Percentiles rank a stretch among this genome's conserved stretches.
Evolutionary conservation across 176 grass and related monocot species (phyloP).

Genomic region (bread wheat (Triticum aestivum)): DNA sequence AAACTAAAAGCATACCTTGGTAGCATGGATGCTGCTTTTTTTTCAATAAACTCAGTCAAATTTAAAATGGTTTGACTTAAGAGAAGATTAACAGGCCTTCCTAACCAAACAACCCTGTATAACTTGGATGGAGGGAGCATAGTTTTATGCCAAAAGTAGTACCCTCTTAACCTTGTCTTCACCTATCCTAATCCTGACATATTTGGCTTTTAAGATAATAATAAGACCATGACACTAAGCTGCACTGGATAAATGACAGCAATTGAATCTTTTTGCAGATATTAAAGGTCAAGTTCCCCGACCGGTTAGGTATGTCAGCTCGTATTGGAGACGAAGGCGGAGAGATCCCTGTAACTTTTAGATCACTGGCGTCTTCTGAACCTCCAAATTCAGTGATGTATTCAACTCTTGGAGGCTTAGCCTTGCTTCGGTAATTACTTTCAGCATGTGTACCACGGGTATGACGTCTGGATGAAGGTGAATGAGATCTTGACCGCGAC

Average conservation of each 20-base stretch:
- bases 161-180: slow-evolving; percentile 32
- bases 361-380: slow-evolving; percentile 47
- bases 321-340: slow-evolving; percentile 93
- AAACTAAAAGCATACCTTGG: background rate
- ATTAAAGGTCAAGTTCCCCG: slow-evolving; percentile 89
- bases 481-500: slow-evolving; percentile 74
- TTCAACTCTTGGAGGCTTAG: slow-evolving; percentile 78
- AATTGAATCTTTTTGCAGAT: slow-evolving; percentile 82
- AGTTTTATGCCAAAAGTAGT: slow-evolving; percentile 34
- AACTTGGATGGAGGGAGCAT: background rate
- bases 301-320: slow-evolving; percentile 77
- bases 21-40: background rate
- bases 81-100: background rate
- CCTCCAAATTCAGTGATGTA: slow-evolving; percentile 99
- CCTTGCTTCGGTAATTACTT: slow-evolving; percentile 76
- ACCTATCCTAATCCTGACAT: slow-evolving; percentile 39
- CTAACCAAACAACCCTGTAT: background rate
- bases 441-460: slow-evolving; percentile 49
- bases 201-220: slow-evolving; percentile 41
- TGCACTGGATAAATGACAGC: slow-evolving; percentile 50
- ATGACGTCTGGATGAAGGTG: slow-evolving; percentile 74
- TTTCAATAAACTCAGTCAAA: background rate
- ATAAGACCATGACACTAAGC: slow-evolving; percentile 40
- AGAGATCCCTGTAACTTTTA: slow-evolving; percentile 78
- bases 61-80: background rate